phyloP scores from a whole-genome alignment of 441 rosid species.

The Adansonia grandidieri region DNA sequence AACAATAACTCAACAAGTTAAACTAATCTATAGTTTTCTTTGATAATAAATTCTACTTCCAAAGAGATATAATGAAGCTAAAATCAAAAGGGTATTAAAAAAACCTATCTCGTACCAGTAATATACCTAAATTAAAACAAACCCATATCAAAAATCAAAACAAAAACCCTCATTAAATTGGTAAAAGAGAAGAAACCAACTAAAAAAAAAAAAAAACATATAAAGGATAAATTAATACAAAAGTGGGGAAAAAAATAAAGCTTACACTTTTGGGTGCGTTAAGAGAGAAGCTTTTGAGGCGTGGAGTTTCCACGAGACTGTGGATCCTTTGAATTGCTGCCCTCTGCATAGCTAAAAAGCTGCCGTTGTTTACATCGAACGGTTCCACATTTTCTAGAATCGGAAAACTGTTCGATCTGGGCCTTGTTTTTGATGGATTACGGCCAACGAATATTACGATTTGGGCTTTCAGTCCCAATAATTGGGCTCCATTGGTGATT shows the following conservation, averaged over 20 bases:
- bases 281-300: conserved; percentile 70
- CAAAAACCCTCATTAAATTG: background rate
- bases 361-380: conserved; percentile 8
- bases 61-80: background rate
- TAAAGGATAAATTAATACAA: background rate
- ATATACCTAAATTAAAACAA: background rate
- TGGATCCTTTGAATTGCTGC: conserved; percentile 54
- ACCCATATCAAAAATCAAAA: background rate
- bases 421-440: background rate
- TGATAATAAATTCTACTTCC: conserved; percentile 5
- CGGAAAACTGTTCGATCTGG: background rate
- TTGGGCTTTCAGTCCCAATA: background rate
- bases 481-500: too few relatives aligned
- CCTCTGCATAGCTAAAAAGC: conserved; percentile 34
- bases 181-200: background rate
- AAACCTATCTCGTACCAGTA: conserved; percentile 11
- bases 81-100: conserved; percentile 8
- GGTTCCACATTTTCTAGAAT: background rate
- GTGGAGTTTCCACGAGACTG: conserved; percentile 46
- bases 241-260: background rate
- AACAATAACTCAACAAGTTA: background rate
- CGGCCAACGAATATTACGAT: background rate
- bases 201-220: background rate
- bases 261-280: conserved; percentile 67
- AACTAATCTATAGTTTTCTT: background rate